Evolutionary conservation across 257 asterid species (phyloP).

Genomic region (Vinca minor): DNA sequence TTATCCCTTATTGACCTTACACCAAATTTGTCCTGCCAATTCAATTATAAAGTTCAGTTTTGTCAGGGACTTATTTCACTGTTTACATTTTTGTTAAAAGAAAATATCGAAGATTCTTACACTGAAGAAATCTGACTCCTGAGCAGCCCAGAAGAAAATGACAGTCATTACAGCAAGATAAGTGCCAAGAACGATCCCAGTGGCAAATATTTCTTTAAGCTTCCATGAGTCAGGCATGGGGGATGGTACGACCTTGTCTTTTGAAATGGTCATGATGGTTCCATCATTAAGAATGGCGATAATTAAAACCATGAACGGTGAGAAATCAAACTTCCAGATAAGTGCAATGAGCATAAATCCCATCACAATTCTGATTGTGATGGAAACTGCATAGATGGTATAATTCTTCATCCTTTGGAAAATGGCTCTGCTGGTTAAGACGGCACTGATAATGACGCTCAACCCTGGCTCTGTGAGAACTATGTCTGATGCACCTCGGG

Average conservation of each 20-base stretch:
- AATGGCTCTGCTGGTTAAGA: conserved; percentile 39
- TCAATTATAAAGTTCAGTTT: neutral
- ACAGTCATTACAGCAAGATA: conserved; percentile 57
- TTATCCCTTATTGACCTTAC: conserved; percentile 31
- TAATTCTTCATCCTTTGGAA: conserved; percentile 52
- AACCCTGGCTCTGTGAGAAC: conserved; percentile 39
- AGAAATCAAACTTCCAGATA: conserved; percentile 54
- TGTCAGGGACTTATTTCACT: neutral
- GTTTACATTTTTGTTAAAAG: neutral
- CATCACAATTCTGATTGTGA: conserved; percentile 40
- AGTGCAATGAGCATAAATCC: conserved; percentile 52
- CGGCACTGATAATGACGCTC: conserved; percentile 43
- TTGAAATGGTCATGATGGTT: conserved; percentile 58
- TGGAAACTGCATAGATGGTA: conserved; percentile 48
- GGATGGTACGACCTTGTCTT: conserved; percentile 50
- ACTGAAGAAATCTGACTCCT: conserved; percentile 34
- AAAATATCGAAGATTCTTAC: conserved; percentile 22
- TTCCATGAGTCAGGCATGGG: conserved; percentile 62
- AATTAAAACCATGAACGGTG: conserved; percentile 52
- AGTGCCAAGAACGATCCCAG: conserved; percentile 50
- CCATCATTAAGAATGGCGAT: conserved; percentile 57
- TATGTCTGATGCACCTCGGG: conserved; percentile 43
- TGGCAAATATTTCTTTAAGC: conserved; percentile 44
- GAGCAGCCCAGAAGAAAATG: conserved; percentile 42
- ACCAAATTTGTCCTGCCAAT: conserved; percentile 30